Conservation (phyloP, 305 asterid genomes). For the Fraxinus velutina region DNA sequence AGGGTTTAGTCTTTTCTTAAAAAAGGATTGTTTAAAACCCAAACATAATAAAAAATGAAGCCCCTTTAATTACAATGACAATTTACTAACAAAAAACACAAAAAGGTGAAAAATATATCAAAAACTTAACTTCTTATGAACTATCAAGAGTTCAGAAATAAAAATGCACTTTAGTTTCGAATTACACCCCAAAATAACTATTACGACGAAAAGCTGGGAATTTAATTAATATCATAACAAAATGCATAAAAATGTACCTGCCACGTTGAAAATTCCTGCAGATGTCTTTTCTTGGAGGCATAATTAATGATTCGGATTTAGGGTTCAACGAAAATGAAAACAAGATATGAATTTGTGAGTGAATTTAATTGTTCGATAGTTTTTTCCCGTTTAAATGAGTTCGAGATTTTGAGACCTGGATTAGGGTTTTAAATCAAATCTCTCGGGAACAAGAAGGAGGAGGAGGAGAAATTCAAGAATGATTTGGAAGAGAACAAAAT, state of each 20-base stretch:
- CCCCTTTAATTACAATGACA: not conserved
- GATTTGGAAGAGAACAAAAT: slow-evolving; percentile 17
- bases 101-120: not conserved
- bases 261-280: slow-evolving; percentile 83
- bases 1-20: not conserved
- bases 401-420: not conserved
- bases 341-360: slow-evolving; percentile 18
- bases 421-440: not conserved
- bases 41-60: not conserved
- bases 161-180: not conserved
- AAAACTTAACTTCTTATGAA: not conserved
- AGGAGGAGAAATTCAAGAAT: not conserved
- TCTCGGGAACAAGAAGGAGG: not conserved
- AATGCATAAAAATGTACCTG: slow-evolving; percentile 37
- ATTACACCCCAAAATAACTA: not conserved
- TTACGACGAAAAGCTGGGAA: not conserved
- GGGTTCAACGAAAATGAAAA: slow-evolving; percentile 25
- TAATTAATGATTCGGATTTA: slow-evolving; percentile 18
- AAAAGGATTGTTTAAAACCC: not conserved
- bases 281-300: slow-evolving; percentile 70
- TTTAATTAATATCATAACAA: not conserved
- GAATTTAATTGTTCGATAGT: slow-evolving; percentile 1
- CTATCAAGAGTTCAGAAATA: not conserved
- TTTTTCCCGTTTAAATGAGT: not conserved
- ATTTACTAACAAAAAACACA: not conserved